phyloP scores from a whole-genome alignment of 257 asterid genomes.

The Sherardia arvensis region DNA sequence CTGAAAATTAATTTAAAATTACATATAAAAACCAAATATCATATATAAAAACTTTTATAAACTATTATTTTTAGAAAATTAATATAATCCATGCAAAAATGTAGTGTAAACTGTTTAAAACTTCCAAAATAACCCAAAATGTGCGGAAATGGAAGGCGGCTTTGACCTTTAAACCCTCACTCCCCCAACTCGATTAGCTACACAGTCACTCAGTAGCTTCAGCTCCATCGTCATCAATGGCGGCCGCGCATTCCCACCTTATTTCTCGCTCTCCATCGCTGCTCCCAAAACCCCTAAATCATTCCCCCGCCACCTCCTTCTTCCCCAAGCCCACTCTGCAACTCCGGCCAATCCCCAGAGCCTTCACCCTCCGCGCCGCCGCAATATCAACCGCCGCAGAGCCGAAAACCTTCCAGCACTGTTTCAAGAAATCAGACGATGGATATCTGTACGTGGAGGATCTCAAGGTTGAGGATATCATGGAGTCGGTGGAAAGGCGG shows the following conservation, averaged over 20 bases:
- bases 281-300: conserved; percentile 19
- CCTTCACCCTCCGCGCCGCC: conserved; percentile 38
- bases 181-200: background rate
- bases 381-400: conserved; percentile 55
- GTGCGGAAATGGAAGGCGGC: background rate
- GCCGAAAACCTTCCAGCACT: conserved; percentile 60
- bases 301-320: conserved; percentile 15
- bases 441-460: conserved; percentile 73
- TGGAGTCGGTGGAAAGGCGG: conserved; percentile 61
- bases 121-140: background rate
- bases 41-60: no score
- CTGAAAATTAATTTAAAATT: no score
- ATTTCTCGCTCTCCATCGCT: conserved; percentile 34
- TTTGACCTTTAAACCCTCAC: conserved; percentile 3
- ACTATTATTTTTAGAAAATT: no score
- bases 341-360: conserved; percentile 33
- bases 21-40: no score
- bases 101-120: no score
- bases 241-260: conserved; percentile 55
- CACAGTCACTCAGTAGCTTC: background rate
- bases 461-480: conserved; percentile 55
- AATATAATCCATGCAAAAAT: no score
- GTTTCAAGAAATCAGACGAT: conserved; percentile 66
- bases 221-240: conserved; percentile 43
- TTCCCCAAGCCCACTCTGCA: conserved; percentile 22